Base-by-base conservation (phyloP, 345 rosid species). In the Arabis alpina region DNA sequence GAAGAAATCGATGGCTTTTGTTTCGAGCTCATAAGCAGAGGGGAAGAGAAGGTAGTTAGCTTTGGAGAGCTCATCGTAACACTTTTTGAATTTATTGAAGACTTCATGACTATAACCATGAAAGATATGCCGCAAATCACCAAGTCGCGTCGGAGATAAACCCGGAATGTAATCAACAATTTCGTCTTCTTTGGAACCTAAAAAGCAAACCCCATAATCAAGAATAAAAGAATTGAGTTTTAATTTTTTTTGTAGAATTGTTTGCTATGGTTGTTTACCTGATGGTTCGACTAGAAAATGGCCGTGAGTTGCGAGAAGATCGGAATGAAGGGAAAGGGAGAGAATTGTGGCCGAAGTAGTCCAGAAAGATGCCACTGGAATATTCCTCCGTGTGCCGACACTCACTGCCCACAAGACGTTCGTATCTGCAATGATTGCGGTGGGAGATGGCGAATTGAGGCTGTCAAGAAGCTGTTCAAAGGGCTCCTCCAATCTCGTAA, bases 11-110 rank as follows among this genome's bases (percentile, higher is more conserved):
- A 85, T 37, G 8, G 57, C 79, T 51, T 44, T 67, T 13, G 75
- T 56, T 73, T 90, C 95, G 6, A 84, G 84, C 65, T 86, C 89
- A 24, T 76, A 72, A 2, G 80, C 44, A 0, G 87, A 77, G 40
- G 82, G 61, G 80, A 90, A 84, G 1, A 88, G 68, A 42, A 88
- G 82, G 68, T 42, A 88, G 82, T 83, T 83, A 50, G 92, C 82
- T 66, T 80, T 64, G 0, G 75, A 52, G 23, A 83, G 83, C 65
- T 61, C 61, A 3, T 71, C 27, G 10, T 23, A 67, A 74, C 80
- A 73, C 13, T 11, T 5, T 80, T 83, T 63, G 1, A 28, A 24
- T 36, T 0, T 50, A 3, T 71, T 41, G 44, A 64, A 63, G 0
- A 5, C 3, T 58, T 8, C 50, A 11, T 75, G 60, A 14, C 1